Percentiles rank a stretch among this genome's conserved stretches.
phyloP scores from a whole-genome alignment of 306 rosid species.

The Cucumis hystrix region DNA sequence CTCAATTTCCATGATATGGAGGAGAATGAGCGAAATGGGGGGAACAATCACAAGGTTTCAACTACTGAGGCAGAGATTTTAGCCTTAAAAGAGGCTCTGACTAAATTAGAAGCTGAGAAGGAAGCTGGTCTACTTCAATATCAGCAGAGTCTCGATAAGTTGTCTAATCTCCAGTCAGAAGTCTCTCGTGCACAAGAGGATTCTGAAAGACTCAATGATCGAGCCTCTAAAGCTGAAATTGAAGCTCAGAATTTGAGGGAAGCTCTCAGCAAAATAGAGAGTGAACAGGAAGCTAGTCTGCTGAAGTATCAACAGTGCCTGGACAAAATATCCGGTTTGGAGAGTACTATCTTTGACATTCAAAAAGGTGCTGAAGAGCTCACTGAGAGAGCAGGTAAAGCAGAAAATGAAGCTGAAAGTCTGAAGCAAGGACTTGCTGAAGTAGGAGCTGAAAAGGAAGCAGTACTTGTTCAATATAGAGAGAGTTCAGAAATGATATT shows the following conservation, averaged over 20 bases:
- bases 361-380: conserved; percentile 47
- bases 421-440: conserved; percentile 52
- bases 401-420: conserved; percentile 47
- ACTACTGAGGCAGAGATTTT: conserved; percentile 51
- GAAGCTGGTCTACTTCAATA: conserved; percentile 80
- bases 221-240: conserved; percentile 65
- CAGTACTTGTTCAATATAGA: conserved; percentile 37
- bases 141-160: conserved; percentile 63
- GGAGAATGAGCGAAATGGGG: conserved; percentile 25
- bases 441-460: conserved; percentile 70
- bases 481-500: conserved; percentile 39
- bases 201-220: conserved; percentile 41
- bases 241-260: conserved; percentile 67
- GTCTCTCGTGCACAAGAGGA: conserved; percentile 47
- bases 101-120: conserved; percentile 73
- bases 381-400: conserved; percentile 43
- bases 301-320: conserved; percentile 54
- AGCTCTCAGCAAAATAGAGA: conserved; percentile 34
- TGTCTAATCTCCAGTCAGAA: conserved; percentile 56
- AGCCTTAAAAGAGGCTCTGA: conserved; percentile 61
- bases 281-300: conserved; percentile 56
- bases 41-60: conserved; percentile 32
- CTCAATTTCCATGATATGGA: conserved; percentile 50
- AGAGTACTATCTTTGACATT: conserved; percentile 30
- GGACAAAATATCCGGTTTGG: conserved; percentile 57